Evolutionary conservation across 768 basidiomycete species (phyloP).

Genomic region (Coprinopsis sp.): DNA sequence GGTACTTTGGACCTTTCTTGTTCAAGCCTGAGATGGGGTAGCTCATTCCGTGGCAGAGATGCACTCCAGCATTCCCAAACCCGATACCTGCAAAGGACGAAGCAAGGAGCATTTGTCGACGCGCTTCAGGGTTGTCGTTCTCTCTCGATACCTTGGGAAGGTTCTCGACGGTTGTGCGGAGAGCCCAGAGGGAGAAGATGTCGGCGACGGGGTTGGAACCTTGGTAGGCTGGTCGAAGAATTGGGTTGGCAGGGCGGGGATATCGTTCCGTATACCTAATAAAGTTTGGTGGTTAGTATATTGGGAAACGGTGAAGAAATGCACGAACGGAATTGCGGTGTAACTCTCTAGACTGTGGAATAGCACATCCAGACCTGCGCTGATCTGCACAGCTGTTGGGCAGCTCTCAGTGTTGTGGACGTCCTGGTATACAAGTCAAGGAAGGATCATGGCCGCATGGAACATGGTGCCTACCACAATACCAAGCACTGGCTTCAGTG

Average conservation of each 20-base stretch:
- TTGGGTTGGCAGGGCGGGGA: conserved; percentile 87
- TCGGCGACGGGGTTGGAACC: conserved; percentile 93
- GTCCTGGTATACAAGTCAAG: conserved; percentile 39
- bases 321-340: conserved; percentile 82
- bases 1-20: conserved; percentile 89
- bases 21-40: conserved; percentile 91
- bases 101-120: conserved; percentile 91
- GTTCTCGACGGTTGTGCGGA: conserved; percentile 83
- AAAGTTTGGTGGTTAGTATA: too few relatives aligned
- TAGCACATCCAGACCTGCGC: conserved; percentile 90
- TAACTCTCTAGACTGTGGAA: conserved; percentile 96
- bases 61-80: conserved; percentile 91
- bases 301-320: not conserved
- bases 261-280: conserved; percentile 82
- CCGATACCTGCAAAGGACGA: conserved; percentile 95
- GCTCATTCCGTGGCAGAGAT: conserved; percentile 86
- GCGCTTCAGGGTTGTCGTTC: conserved; percentile 73
- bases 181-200: conserved; percentile 93
- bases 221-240: conserved; percentile 88
- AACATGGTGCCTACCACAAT: conserved; percentile 47
- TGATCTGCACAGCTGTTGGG: conserved; percentile 89
- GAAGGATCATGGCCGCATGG: not conserved
- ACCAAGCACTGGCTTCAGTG: conserved; percentile 85
- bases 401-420: conserved; percentile 89
- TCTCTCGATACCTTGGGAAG: conserved; percentile 84